Evolutionary conservation across 2,329 filamentous ascomycete species (phyloP), one percentile per base, ranked within the genome.

Genomic region (Geosmithia flava): DNA sequence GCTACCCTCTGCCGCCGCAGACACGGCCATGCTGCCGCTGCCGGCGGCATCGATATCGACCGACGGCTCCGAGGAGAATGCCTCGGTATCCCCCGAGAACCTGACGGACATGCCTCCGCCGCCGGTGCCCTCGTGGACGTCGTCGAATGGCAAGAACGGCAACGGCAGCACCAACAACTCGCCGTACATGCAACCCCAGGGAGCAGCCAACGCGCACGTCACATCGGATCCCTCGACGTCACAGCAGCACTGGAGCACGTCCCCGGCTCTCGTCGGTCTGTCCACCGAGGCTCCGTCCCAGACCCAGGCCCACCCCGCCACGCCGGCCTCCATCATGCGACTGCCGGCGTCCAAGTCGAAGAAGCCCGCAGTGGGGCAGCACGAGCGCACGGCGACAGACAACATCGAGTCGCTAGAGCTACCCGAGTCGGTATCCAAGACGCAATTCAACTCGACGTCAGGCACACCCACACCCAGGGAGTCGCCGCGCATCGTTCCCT

Each of bases 241-340:
- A 20, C 53, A 48, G 42, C 20, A 6, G 20, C 29, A 49, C n/a
- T 44, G 37, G n/a, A 20, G 33, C 11, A 17, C 20, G 19, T 19
- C 19, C 11, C 20, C 47, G 42, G 23, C 42, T n/a, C n/a, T n/a
- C 5, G 10, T 20, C 20, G 41, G 33, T 43, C 20, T 20, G 8
- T 33, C 48, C 45, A 16, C 42, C 45, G 45, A 47, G 20, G 39
- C 42, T 42, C 52, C 51, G 50, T 56, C 59, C 3, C 29, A 30
- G 29, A 11, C 33, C 33, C 70, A 69, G 47, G 69, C 67, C 55
- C 78, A 81, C 47, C 86, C 87, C 11, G 89, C 87, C 1, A 95
- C 89, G 0, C 89, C 89, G 1, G 87, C 90, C 8, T 95, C 89
- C 7, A 67, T 95, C 50, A 95, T 96, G 85, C 84, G 80, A 56